Conservation (phyloP, 2,329 filamentous ascomycete genomes). For the Fusarium hainanense region DNA sequence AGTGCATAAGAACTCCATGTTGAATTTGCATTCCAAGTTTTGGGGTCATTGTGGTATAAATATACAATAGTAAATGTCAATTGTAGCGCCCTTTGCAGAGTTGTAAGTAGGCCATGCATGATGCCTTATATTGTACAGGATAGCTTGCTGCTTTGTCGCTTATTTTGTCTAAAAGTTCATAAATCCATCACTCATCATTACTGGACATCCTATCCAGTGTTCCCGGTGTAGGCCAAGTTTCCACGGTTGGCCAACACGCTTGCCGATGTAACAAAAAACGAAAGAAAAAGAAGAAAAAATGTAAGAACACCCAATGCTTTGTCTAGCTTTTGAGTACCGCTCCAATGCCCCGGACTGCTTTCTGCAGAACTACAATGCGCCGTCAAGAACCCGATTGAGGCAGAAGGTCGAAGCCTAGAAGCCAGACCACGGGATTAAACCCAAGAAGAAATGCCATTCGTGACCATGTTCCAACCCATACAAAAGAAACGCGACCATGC, state of each 20-base stretch:
- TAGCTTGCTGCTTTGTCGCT: conserved; percentile 33
- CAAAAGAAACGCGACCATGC: conserved; percentile 25
- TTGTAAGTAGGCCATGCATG: conserved; percentile 19
- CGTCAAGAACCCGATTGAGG: conserved; percentile 15
- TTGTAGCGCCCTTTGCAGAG: conserved; percentile 24
- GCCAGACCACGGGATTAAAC: not conserved
- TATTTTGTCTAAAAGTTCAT: conserved; percentile 40
- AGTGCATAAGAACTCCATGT: not conserved
- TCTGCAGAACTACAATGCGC: conserved; percentile 27
- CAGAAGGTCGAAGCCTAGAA: conserved; percentile 3
- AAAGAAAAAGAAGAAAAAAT: not conserved
- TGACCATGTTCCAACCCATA: conserved; percentile 16
- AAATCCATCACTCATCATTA: conserved; percentile 41
- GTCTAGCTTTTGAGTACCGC: conserved; percentile 33
- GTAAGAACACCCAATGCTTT: conserved; percentile 27
- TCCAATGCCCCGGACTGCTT: conserved; percentile 32
- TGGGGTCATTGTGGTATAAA: conserved; percentile 8
- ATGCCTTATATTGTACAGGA: conserved; percentile 32
- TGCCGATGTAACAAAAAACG: not conserved
- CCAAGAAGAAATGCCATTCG: conserved; percentile 4
- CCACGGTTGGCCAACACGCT: conserved; percentile 6
- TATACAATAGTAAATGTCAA: conserved; percentile 9
- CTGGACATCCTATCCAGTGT: conserved; percentile 26
- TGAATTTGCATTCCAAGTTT: conserved; percentile 5
- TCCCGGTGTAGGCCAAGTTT: conserved; percentile 6